Conservation (phyloP, 768 basidiomycete genomes). For the Collybia mongolica region DNA sequence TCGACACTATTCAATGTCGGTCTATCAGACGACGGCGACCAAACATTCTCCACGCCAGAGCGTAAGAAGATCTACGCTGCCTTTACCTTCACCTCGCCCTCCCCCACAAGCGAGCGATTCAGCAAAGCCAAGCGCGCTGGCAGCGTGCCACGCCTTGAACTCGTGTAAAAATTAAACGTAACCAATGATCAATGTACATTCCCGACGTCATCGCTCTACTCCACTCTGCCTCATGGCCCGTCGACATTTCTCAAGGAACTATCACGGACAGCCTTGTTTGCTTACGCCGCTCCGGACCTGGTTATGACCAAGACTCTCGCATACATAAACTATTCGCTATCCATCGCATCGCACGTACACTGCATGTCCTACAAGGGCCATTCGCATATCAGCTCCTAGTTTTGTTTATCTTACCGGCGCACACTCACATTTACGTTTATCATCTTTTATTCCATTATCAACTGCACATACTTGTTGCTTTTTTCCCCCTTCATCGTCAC, state of each 20-base stretch:
- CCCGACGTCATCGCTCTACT: too few relatives aligned
- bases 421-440: background rate
- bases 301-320: background rate
- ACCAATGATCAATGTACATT: background rate
- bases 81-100: slow-evolving; percentile 79
- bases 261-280: too few relatives aligned
- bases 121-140: slow-evolving; percentile 37
- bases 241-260: too few relatives aligned
- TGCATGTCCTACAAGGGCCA: slow-evolving; percentile 2
- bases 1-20: slow-evolving; percentile 24
- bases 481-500: too few relatives aligned
- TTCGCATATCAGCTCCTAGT: slow-evolving; percentile 1
- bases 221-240: too few relatives aligned
- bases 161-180: slow-evolving; percentile 15
- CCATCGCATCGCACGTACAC: slow-evolving; percentile 4
- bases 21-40: slow-evolving; percentile 23
- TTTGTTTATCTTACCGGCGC: slow-evolving; percentile 4
- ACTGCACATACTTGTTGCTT: too few relatives aligned
- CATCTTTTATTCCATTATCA: too few relatives aligned
- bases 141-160: slow-evolving; percentile 24
- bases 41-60: slow-evolving; percentile 70
- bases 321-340: background rate
- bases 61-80: slow-evolving; percentile 70
- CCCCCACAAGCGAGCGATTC: slow-evolving; percentile 56
- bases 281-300: background rate